Percentiles rank a stretch among this genome's conserved stretches.
Conservation (phyloP, 768 basidiomycete genomes). For the Symmetrospora coprosmae region DNA sequence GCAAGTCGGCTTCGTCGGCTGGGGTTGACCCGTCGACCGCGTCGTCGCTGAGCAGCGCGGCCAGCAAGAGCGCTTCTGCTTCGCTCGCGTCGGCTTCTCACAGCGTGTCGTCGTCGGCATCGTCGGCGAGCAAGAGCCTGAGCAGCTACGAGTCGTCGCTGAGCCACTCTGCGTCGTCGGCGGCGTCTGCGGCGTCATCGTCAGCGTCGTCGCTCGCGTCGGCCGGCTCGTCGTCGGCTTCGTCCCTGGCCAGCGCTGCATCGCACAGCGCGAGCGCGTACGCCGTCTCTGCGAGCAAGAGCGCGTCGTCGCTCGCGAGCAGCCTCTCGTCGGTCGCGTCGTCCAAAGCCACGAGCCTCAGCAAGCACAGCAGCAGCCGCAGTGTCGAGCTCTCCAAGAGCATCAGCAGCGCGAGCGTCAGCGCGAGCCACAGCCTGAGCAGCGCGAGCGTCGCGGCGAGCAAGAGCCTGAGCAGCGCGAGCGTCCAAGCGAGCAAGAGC, state of each 20-base stretch:
- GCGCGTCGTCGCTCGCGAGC: conserved; percentile 20
- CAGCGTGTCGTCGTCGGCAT: neutral
- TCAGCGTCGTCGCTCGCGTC: conserved; percentile 2
- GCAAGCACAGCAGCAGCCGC: neutral
- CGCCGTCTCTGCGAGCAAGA: conserved; percentile 32
- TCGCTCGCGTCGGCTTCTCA: conserved; percentile 21
- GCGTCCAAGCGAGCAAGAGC: conserved; percentile 1
- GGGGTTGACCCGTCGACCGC: conserved; percentile 16
- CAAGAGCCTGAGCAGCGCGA: neutral
- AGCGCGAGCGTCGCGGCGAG: neutral
- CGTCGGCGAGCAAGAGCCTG: neutral
- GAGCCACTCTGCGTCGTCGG: neutral
- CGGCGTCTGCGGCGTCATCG: neutral
- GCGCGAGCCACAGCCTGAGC: neutral
- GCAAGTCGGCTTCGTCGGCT: conserved; percentile 27
- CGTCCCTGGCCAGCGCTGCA: neutral
- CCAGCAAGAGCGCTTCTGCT: conserved; percentile 23
- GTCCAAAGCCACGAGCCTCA: neutral
- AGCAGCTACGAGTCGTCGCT: neutral
- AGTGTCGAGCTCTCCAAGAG: neutral
- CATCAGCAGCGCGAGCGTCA: neutral
- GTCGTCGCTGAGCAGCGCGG: conserved; percentile 23
- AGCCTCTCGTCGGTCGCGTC: neutral
- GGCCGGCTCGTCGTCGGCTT: neutral
- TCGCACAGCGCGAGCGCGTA: conserved; percentile 34